These are phyloP conservation scores for Turritis glabra DNA, from an alignment of 345 rosid genomes.

Conservation along the genomic window DNA sequence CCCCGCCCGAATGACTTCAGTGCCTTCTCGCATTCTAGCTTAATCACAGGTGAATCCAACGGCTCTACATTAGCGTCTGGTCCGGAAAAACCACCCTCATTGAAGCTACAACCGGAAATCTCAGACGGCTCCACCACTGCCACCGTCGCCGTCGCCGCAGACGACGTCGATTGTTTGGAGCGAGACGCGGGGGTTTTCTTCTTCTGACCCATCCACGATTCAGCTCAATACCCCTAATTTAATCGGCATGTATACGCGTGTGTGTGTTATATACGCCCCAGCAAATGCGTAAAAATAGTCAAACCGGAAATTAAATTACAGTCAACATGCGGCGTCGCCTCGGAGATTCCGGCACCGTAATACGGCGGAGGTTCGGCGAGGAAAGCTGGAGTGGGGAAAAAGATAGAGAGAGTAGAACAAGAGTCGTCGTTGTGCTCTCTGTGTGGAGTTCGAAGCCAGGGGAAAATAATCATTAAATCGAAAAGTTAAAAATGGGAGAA, in stretches of 20 bases:
- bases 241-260: constrained; percentile 31
- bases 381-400: constrained; percentile 43
- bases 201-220: constrained; percentile 74
- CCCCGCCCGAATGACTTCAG: constrained; percentile 78
- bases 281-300: constrained; percentile 11
- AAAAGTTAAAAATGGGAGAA: not conserved
- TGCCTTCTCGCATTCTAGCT: constrained; percentile 85
- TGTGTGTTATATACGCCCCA: not conserved
- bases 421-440: constrained; percentile 26
- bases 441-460: constrained; percentile 14
- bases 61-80: constrained; percentile 39
- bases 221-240: constrained; percentile 33
- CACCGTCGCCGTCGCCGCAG: constrained; percentile 28
- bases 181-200: constrained; percentile 64
- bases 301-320: constrained; percentile 19
- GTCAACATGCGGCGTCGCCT: constrained; percentile 1
- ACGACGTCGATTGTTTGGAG: constrained; percentile 49
- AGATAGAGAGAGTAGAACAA: constrained; percentile 31
- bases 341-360: not conserved
- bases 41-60: constrained; percentile 43
- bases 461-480: not conserved
- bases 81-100: constrained; percentile 7
- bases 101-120: not conserved
- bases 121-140: constrained; percentile 29
- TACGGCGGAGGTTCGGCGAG: constrained; percentile 43